Evolutionary conservation across 768 basidiomycete genomes (phyloP), one percentile per base, ranked within the genome.

Genomic region (Melanogaster broomeanus): DNA sequence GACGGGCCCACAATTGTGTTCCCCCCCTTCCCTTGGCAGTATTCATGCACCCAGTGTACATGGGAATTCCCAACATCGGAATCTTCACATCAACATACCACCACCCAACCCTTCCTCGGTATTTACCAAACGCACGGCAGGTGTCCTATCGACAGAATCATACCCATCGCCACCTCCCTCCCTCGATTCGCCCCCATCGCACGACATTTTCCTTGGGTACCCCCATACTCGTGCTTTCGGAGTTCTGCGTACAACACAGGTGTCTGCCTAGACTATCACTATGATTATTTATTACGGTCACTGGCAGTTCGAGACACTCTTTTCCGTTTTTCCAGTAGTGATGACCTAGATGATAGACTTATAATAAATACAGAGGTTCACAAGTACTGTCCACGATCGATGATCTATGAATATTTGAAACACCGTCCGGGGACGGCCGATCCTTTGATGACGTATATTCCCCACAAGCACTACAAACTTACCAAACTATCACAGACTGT

Each of bases 131-230:
- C 63, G 67, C 24, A 37, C 45, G 6, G 57, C 52, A 30, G 49
- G 54, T 28, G 55, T 49, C 31, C 68, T 67, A 39, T 72, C 74
- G 7, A 60, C 60, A n/a, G 72, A 72, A 30, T 69, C 75, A 15
- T 82, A 81, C 61, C 80, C 80, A 18, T 79, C 79, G 0, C 80
- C 78, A 2, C 80, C 79, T 45, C 70, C 68, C 18, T 60, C 63
- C 42, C 52, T 61, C 48, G 58, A 59, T 59, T 62, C 66, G 4
- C 69, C 67, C 2, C 52, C 51, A 38, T 51, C 43, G 0, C 53
- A 62, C 16, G 49, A 25, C 11, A 27, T 35, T 8, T 31, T 48
- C n/a, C 56, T 71, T 49, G 28, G 41, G 43, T 57, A 60, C 41
- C 31, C 48, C 3, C 45, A 42, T 15, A 24, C 49, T 6, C 51